phyloP scores from a whole-genome alignment of 257 asterid genomes.

The Jaltomata sinuosa region DNA sequence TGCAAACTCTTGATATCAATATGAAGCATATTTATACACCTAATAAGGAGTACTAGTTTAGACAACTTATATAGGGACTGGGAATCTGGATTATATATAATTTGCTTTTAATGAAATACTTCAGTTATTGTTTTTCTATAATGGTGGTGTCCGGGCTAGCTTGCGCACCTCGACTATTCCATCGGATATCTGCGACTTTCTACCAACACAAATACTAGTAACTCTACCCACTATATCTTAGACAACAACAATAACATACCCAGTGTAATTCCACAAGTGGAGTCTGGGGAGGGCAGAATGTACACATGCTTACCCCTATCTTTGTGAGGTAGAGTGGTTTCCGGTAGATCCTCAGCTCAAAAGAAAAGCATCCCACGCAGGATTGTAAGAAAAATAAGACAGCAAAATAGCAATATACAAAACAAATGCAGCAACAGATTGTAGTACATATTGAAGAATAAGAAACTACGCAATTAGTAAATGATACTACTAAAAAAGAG shows the following conservation, averaged over 20 bases:
- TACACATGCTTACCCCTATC: not conserved
- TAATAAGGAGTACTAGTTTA: not conserved
- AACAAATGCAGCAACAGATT: not conserved
- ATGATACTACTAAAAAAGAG: not conserved
- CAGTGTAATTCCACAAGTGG: not conserved
- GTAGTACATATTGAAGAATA: not conserved
- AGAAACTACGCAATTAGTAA: not conserved
- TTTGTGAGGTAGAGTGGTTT: not conserved
- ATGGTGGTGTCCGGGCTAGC: not conserved
- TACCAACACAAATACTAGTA: no score
- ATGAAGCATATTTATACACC: not conserved
- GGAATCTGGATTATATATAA: not conserved
- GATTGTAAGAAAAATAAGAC: not conserved
- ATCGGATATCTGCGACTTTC: not conserved
- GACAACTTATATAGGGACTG: not conserved
- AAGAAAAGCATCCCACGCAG: not conserved
- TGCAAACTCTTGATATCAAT: not conserved
- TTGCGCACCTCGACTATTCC: not conserved
- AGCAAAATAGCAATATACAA: not conserved
- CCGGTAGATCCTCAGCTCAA: not conserved
- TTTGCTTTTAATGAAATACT: not conserved
- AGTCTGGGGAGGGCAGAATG: not conserved
- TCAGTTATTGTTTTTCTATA: not conserved
- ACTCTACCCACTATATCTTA: not conserved
- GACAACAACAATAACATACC: not conserved